These are phyloP conservation scores for Colletotrichum paranaense DNA, from an alignment of 2,329 filamentous ascomycete species.

Conservation along the genomic window DNA sequence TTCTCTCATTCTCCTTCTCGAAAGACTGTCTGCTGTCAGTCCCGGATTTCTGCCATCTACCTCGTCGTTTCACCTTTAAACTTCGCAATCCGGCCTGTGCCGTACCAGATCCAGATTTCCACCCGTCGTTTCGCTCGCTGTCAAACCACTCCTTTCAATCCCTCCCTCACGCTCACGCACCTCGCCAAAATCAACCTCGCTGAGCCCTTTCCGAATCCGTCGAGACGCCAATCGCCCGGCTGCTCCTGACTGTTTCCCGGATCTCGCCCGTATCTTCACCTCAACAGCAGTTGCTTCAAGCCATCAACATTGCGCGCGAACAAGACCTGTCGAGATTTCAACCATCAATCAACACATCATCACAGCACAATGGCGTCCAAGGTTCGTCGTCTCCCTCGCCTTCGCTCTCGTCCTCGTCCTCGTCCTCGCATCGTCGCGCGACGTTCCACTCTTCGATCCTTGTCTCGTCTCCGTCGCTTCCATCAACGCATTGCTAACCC, in stretches of 20 bases:
- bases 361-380: constrained; percentile 52
- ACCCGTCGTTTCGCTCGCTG: constrained; percentile 33
- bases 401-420: neutral
- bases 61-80: constrained; percentile 37
- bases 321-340: neutral
- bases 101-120: constrained; percentile 34
- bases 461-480: neutral
- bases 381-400: constrained; percentile 39
- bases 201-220: constrained; percentile 21
- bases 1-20: constrained; percentile 35
- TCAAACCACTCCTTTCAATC: constrained; percentile 1
- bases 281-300: constrained; percentile 9
- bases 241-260: constrained; percentile 19
- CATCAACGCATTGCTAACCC: constrained; percentile 36
- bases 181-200: neutral
- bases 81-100: constrained; percentile 36
- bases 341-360: constrained; percentile 14
- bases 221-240: neutral
- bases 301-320: constrained; percentile 27
- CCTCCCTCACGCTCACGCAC: neutral
- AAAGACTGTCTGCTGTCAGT: constrained; percentile 36
- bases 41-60: constrained; percentile 35
- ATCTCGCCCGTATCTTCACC: constrained; percentile 3
- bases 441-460: neutral
- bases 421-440: neutral